phyloP scores from a whole-genome alignment of 495 filamentous ascomycete species.

The Trichocladium uniseriatum region DNA sequence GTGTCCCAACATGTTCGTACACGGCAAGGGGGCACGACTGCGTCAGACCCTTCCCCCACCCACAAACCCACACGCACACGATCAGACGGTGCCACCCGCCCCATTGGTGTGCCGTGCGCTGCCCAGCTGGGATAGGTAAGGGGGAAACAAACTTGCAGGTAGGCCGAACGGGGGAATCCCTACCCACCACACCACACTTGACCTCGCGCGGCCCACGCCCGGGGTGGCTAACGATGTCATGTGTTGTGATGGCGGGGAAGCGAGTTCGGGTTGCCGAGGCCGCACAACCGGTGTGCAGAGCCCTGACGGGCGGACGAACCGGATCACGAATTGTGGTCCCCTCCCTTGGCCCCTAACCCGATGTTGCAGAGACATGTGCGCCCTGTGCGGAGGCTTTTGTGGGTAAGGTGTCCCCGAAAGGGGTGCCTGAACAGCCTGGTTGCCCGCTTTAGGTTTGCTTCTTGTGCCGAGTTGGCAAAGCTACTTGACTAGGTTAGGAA shows the following conservation, averaged over 20 bases:
- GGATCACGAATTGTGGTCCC: conserved; percentile 14
- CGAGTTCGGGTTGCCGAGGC: conserved; percentile 9
- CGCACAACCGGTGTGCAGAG: too few species aligned
- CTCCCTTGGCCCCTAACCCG: too few species aligned
- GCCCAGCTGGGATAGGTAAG: conserved; percentile 2
- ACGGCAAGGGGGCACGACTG: neutral
- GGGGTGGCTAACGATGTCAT: neutral
- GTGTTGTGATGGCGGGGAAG: neutral
- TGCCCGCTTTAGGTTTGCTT: too few species aligned
- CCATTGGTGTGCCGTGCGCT: neutral
- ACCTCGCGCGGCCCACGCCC: neutral
- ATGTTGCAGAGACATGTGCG: neutral
- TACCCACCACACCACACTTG: neutral
- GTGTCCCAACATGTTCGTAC: neutral
- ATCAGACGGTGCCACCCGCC: conserved; percentile 2
- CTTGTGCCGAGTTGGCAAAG: too few species aligned
- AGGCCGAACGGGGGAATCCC: conserved; percentile 4
- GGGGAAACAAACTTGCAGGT: conserved; percentile 1
- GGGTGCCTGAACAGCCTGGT: too few species aligned
- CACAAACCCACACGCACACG: neutral
- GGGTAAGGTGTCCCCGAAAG: neutral
- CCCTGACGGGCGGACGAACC: conserved; percentile 3
- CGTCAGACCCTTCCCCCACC: neutral
- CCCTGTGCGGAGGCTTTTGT: neutral
- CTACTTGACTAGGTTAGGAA: too few species aligned